These are phyloP conservation scores for Lasiosphaeria ovina DNA, from an alignment of 495 filamentous ascomycete species.

Conservation along the genomic window DNA sequence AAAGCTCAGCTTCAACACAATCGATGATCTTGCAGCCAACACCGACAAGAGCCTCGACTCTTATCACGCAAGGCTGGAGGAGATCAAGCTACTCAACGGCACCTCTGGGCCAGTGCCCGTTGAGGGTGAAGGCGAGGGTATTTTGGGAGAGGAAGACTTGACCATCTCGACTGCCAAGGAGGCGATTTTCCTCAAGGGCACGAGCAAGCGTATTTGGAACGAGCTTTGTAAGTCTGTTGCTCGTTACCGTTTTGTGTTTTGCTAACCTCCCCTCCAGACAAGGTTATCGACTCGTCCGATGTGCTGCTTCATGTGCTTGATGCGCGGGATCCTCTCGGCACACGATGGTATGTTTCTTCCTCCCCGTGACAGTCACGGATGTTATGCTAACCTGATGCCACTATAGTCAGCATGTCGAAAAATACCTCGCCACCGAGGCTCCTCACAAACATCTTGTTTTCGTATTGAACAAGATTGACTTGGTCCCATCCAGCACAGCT, in stretches of 20 bases:
- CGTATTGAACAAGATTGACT: conserved; percentile 91
- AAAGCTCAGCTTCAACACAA: conserved; percentile 74
- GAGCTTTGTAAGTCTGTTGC: conserved; percentile 64
- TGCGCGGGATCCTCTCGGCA: conserved; percentile 86
- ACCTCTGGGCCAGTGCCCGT: conserved; percentile 57
- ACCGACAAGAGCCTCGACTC: conserved; percentile 71
- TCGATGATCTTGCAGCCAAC: conserved; percentile 80
- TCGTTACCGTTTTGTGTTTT: background rate
- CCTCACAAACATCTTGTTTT: conserved; percentile 69
- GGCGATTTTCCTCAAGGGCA: conserved; percentile 89
- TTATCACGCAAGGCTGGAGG: conserved; percentile 75
- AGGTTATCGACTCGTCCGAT: conserved; percentile 95
- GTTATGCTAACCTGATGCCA: no score
- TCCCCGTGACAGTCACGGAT: no score
- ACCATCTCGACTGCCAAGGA: conserved; percentile 70
- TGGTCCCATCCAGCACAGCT: conserved; percentile 89
- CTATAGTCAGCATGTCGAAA: conserved; percentile 69
- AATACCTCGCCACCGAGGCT: conserved; percentile 88
- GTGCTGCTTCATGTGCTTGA: conserved; percentile 94
- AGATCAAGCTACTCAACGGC: conserved; percentile 69
- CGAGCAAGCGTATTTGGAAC: conserved; percentile 95
- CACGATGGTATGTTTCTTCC: conserved; percentile 55
- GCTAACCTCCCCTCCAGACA: conserved; percentile 40
- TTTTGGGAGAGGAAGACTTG: conserved; percentile 44
- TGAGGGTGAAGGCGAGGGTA: conserved; percentile 48